These are phyloP conservation scores for Hamamelis virginiana DNA, from an alignment of 164 flowering plant species.

Conservation along the genomic window DNA sequence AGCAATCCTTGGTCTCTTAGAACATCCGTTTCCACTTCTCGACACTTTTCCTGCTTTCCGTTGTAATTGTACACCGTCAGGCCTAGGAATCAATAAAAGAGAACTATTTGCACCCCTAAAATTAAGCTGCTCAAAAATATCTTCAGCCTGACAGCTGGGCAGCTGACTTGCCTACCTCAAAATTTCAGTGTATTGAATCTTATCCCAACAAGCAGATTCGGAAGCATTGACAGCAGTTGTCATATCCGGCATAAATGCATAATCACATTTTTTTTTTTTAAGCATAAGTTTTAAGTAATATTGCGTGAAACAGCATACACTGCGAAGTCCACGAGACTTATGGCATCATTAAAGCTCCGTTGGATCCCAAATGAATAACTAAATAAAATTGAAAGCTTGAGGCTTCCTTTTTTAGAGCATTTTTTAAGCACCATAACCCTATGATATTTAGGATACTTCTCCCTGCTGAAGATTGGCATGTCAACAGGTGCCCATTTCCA, in stretches of 20 bases:
- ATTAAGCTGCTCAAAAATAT: constrained; percentile 14
- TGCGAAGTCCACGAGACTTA: neutral
- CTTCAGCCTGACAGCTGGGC: constrained; percentile 25
- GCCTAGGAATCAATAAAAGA: constrained; percentile 16
- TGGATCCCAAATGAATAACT: neutral
- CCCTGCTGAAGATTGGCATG: too few relatives aligned
- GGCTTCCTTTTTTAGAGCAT: neutral
- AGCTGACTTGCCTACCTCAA: constrained; percentile 19
- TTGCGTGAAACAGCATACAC: neutral
- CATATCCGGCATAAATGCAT: constrained; percentile 34
- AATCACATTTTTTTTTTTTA: constrained; percentile 1
- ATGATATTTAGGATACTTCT: too few relatives aligned
- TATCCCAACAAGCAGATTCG: constrained; percentile 28
- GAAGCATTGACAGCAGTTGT: constrained; percentile 17
- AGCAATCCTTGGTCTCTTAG: constrained; percentile 44
- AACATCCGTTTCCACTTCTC: constrained; percentile 37
- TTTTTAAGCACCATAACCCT: neutral
- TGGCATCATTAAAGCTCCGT: neutral
- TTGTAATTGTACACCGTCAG: constrained; percentile 32
- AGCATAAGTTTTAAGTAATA: neutral
- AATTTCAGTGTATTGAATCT: constrained; percentile 25
- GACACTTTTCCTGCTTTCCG: constrained; percentile 35
- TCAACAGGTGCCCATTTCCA: too few relatives aligned
- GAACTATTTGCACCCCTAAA: constrained; percentile 20
- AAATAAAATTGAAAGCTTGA: neutral